phyloP scores from a whole-genome alignment of 495 filamentous ascomycete genomes.

The Tuber borchii region DNA sequence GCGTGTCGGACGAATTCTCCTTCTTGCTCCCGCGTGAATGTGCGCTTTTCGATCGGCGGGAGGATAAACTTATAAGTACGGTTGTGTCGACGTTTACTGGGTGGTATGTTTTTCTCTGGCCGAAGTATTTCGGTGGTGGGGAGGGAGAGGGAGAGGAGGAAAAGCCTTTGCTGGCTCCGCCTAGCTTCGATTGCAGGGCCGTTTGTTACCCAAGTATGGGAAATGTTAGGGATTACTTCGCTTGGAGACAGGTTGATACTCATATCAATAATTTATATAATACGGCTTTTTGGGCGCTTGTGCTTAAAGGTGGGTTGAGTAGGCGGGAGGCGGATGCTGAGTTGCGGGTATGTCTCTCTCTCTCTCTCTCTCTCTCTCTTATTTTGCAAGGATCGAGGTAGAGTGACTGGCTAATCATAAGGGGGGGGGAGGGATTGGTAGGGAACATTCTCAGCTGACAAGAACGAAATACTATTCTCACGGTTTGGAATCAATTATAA shows the following conservation, averaged over 20 bases:
- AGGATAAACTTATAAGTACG: constrained; percentile 81
- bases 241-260: constrained; percentile 89
- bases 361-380: not conserved
- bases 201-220: constrained; percentile 73
- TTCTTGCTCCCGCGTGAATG: constrained; percentile 81
- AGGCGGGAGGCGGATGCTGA: constrained; percentile 69
- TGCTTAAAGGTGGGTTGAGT: constrained; percentile 67
- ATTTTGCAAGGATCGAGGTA: no score
- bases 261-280: constrained; percentile 99
- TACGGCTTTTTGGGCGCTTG: constrained; percentile 88
- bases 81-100: constrained; percentile 90
- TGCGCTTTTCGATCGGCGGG: constrained; percentile 76
- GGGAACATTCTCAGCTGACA: constrained; percentile 77
- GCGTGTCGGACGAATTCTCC: constrained; percentile 80
- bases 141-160: not conserved
- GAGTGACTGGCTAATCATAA: no score
- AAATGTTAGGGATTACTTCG: constrained; percentile 88
- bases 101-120: constrained; percentile 78
- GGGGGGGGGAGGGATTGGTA: constrained; percentile 60
- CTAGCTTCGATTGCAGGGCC: constrained; percentile 85
- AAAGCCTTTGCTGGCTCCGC: constrained; percentile 60
- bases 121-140: constrained; percentile 52
- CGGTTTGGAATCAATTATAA: constrained; percentile 93
- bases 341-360: constrained; percentile 53
- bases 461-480: constrained; percentile 92